phyloP scores from a whole-genome alignment of 2,329 filamentous ascomycete genomes.

The Exophiala xenobiotica region DNA sequence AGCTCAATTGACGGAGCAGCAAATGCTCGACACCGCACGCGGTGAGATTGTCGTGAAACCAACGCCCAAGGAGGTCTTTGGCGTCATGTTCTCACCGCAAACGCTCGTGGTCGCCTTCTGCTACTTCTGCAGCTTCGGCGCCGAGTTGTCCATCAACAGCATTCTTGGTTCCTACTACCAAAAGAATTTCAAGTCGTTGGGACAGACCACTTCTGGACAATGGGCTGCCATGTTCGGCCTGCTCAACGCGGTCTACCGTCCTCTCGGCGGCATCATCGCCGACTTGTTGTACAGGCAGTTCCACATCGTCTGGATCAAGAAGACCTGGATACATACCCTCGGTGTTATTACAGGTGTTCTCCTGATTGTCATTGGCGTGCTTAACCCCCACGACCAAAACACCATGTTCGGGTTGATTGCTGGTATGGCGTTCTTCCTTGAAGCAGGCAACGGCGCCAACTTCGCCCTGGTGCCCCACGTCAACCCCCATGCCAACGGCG shows the following conservation, averaged over 20 bases:
- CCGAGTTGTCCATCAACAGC: slow-evolving; percentile 61
- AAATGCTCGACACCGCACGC: slow-evolving; percentile 52
- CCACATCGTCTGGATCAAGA: slow-evolving; percentile 61
- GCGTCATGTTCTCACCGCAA: slow-evolving; percentile 62
- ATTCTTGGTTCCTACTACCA: slow-evolving; percentile 61
- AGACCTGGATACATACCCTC: slow-evolving; percentile 59
- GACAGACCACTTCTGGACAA: slow-evolving; percentile 55
- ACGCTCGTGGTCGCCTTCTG: slow-evolving; percentile 53
- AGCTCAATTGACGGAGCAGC: slow-evolving; percentile 44
- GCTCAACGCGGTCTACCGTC: slow-evolving; percentile 51
- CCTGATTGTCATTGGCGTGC: slow-evolving; percentile 62
- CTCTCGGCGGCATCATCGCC: slow-evolving; percentile 51
- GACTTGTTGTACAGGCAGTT: slow-evolving; percentile 54
- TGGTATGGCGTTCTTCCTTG: slow-evolving; percentile 76
- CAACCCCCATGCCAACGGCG: slow-evolving; percentile 76
- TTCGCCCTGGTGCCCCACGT: slow-evolving; percentile 86
- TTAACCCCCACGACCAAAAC: slow-evolving; percentile 59
- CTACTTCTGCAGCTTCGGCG: slow-evolving; percentile 63
- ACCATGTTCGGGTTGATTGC: slow-evolving; percentile 76
- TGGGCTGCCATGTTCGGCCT: slow-evolving; percentile 58
- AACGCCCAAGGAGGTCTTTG: slow-evolving; percentile 58
- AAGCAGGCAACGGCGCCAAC: slow-evolving; percentile 82
- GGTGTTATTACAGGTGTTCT: slow-evolving; percentile 59
- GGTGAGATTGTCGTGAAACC: slow-evolving; percentile 65
- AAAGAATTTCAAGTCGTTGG: slow-evolving; percentile 55